A percentile compares a stretch with the other conserved stretches of the same genome.
These are phyloP conservation scores for Tieghemiomyces parasiticus DNA, from an alignment of 192 early-diverging fungal genomes.

Conservation along the genomic window DNA sequence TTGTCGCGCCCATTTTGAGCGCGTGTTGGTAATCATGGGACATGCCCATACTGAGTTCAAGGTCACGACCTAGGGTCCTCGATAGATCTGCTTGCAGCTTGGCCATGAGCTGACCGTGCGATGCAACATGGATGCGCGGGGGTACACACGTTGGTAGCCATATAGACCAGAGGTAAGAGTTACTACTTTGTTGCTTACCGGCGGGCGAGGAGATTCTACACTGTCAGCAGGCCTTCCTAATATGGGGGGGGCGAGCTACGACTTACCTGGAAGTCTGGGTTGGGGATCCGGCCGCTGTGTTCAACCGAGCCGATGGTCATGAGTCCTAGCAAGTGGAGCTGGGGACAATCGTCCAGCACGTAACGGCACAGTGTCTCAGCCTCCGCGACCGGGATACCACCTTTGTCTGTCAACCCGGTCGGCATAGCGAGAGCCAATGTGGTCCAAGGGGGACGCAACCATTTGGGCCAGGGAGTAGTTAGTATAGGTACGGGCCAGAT, in stretches of 20 bases:
- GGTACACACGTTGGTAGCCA: too few relatives aligned
- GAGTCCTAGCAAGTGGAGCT: constrained; percentile 60
- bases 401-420: constrained; percentile 50
- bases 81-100: constrained; percentile 21
- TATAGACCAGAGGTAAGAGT: too few relatives aligned
- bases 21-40: constrained; percentile 85
- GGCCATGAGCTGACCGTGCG: constrained; percentile 9
- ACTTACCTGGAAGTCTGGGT: constrained; percentile 27
- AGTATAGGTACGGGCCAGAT: too few relatives aligned
- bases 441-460: too few relatives aligned
- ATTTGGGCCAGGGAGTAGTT: too few relatives aligned
- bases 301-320: constrained; percentile 93
- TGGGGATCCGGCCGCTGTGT: constrained; percentile 20
- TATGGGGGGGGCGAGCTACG: too few relatives aligned
- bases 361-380: constrained; percentile 39
- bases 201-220: too few relatives aligned
- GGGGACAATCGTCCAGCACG: constrained; percentile 45
- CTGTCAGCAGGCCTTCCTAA: too few relatives aligned
- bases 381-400: constrained; percentile 46
- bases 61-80: constrained; percentile 13
- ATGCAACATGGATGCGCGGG: too few relatives aligned
- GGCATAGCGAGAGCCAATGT: too few relatives aligned
- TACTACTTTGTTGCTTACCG: too few relatives aligned
- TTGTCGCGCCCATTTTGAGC: constrained; percentile 72
- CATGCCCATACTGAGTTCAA: constrained; percentile 97